A percentile compares a stretch with the other conserved stretches of the same genome.
Conservation (phyloP, 1,139 yeast species). For the Hyphopichia buzzinii region DNA sequence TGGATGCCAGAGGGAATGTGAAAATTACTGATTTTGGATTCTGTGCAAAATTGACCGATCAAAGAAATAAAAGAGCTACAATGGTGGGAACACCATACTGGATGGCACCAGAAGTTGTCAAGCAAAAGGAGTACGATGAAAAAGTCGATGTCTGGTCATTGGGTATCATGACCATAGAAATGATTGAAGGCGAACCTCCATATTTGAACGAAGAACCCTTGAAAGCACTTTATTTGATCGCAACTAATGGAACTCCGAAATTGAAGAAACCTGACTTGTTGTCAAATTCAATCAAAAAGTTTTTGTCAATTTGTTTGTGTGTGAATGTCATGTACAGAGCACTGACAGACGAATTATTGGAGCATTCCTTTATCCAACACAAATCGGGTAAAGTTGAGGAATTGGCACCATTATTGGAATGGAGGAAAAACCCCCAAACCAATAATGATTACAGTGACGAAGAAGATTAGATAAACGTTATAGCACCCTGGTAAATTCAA, state of each 20-base stretch:
- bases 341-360: slow-evolving; percentile 79
- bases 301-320: slow-evolving; percentile 87
- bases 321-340: slow-evolving; percentile 95
- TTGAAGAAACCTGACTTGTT: slow-evolving; percentile 81
- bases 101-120: slow-evolving; percentile 99
- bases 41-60: slow-evolving; percentile 93
- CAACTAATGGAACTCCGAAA: slow-evolving; percentile 96
- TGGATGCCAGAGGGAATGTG: slow-evolving; percentile 84
- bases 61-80: slow-evolving; percentile 90
- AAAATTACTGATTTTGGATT: slow-evolving; percentile 97
- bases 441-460: slow-evolving; percentile 6
- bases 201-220: slow-evolving; percentile 91
- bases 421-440: slow-evolving; percentile 42
- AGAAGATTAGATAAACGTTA: too few species aligned
- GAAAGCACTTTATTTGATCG: slow-evolving; percentile 66
- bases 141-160: slow-evolving; percentile 98
- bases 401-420: slow-evolving; percentile 67
- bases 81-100: slow-evolving; percentile 99
- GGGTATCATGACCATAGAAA: slow-evolving; percentile 97
- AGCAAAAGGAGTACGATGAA: slow-evolving; percentile 93
- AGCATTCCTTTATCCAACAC: slow-evolving; percentile 71
- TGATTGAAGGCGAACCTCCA: slow-evolving; percentile 99
- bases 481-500: too few species aligned
- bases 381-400: slow-evolving; percentile 70
- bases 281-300: slow-evolving; percentile 78